Evolutionary conservation across 1,284 basidiomycete species (phyloP).

Genomic region (Ustilago bromivora): DNA sequence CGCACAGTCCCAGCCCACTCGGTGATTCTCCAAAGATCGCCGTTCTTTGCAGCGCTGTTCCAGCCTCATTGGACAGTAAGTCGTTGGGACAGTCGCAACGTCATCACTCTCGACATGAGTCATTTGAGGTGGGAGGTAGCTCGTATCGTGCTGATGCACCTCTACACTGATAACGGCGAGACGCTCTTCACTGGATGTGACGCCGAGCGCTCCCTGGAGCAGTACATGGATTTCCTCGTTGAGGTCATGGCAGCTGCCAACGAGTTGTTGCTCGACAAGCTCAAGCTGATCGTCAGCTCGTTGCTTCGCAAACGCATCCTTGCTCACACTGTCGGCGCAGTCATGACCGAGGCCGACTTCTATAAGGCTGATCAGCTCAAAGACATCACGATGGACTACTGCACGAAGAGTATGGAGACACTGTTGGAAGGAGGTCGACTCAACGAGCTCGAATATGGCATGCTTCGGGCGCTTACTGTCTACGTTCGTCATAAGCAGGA

Average conservation of each 20-base stretch:
- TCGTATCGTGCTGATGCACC: constrained; percentile 80
- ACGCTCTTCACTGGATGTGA: constrained; percentile 75
- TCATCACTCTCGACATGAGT: constrained; percentile 77
- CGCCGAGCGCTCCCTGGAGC: constrained; percentile 75
- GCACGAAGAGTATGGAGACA: constrained; percentile 85
- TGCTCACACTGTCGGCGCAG: constrained; percentile 81
- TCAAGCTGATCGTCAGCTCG: constrained; percentile 84
- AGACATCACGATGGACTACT: constrained; percentile 82
- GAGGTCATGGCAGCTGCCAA: constrained; percentile 88
- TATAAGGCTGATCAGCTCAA: constrained; percentile 81
- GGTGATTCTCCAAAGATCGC: constrained; percentile 81
- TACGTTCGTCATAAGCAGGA: constrained; percentile 78
- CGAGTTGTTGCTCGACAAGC: constrained; percentile 86
- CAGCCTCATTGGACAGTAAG: constrained; percentile 82
- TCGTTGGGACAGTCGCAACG: constrained; percentile 75
- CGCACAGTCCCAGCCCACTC: constrained; percentile 80
- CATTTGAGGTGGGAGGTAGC: constrained; percentile 83
- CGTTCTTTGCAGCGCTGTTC: constrained; percentile 89
- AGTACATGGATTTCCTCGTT: constrained; percentile 87
- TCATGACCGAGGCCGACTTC: constrained; percentile 85
- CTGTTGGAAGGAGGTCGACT: constrained; percentile 85
- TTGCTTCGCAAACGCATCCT: constrained; percentile 74
- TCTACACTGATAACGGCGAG: constrained; percentile 82
- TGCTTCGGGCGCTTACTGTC: constrained; percentile 78
- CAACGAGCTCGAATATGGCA: constrained; percentile 77